Conservation (phyloP, 208 protist species). For the Angomonas ambiguus region DNA sequence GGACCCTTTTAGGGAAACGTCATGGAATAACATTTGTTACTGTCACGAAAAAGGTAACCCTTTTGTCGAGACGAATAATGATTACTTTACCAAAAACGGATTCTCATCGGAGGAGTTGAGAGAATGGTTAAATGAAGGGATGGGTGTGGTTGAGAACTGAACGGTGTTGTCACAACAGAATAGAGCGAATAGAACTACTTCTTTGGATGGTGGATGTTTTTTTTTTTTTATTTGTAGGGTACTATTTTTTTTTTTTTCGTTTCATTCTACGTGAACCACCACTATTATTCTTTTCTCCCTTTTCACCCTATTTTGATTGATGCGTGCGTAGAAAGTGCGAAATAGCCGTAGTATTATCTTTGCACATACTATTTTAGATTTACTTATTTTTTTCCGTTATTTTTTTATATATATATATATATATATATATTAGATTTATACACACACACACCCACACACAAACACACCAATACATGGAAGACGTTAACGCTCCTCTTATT, state of each 20-base stretch:
- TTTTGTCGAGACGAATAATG: no score
- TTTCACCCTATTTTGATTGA: no score
- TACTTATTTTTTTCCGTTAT: not conserved
- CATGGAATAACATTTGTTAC: not conserved
- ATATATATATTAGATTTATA: not conserved
- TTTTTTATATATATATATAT: not conserved
- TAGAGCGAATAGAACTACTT: not conserved
- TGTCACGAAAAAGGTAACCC: not conserved
- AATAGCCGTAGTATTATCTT: no score
- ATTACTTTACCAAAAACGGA: not conserved
- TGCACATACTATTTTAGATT: conserved; percentile 2
- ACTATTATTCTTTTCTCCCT: no score
- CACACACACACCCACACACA: no score
- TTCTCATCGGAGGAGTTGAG: not conserved
- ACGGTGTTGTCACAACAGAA: not conserved
- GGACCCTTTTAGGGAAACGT: not conserved
- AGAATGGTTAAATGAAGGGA: not conserved
- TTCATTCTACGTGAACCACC: no score
- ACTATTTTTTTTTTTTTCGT: conserved; percentile 9
- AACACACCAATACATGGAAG: not conserved
- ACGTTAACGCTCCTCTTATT: not conserved
- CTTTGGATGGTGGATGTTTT: no score
- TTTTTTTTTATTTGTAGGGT: no score
- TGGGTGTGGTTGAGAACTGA: not conserved
- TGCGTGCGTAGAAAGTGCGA: no score